Conservation (phyloP, 116 monocot species). For the Posidonia oceanica region DNA sequence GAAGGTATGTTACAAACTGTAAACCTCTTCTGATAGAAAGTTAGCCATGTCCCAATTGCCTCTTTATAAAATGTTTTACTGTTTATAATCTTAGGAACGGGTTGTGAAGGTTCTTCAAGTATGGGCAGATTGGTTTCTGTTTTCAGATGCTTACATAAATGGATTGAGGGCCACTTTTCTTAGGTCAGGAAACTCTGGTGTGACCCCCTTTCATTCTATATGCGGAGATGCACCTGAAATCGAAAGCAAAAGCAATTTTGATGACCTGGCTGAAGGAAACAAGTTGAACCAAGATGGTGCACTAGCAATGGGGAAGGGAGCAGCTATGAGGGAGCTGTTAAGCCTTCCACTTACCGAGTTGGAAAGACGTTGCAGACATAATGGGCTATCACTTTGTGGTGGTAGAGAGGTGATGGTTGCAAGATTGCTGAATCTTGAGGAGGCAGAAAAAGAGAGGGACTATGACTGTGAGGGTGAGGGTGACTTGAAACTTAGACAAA, state of each 20-base stretch:
- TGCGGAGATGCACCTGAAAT: constrained; percentile 89
- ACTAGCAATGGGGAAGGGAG: constrained; percentile 84
- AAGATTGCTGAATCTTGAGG: constrained; percentile 82
- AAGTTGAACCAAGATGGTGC: constrained; percentile 83
- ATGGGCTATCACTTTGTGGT: constrained; percentile 88
- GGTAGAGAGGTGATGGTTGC: constrained; percentile 98
- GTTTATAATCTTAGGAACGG: constrained; percentile 52
- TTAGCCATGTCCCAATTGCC: not conserved
- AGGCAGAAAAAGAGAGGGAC: constrained; percentile 74
- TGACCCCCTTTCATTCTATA: constrained; percentile 79
- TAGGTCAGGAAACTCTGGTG: constrained; percentile 83
- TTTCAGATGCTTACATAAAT: constrained; percentile 97
- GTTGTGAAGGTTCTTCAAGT: constrained; percentile 98
- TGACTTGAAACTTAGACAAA: constrained; percentile 38
- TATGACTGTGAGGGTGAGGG: constrained; percentile 65
- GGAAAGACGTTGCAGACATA: constrained; percentile 92
- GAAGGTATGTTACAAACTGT: constrained; percentile 34
- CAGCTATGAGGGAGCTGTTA: constrained; percentile 80
- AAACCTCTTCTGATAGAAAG: not conserved
- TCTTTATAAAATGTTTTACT: not conserved
- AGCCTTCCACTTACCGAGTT: constrained; percentile 83
- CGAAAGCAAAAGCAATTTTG: constrained; percentile 48
- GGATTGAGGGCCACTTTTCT: constrained; percentile 87
- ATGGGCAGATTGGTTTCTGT: constrained; percentile 99
- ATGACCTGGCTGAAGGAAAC: constrained; percentile 37